Evolutionary conservation across 768 basidiomycete genomes (phyloP).

Genomic region (Lactifluus pinguis): DNA sequence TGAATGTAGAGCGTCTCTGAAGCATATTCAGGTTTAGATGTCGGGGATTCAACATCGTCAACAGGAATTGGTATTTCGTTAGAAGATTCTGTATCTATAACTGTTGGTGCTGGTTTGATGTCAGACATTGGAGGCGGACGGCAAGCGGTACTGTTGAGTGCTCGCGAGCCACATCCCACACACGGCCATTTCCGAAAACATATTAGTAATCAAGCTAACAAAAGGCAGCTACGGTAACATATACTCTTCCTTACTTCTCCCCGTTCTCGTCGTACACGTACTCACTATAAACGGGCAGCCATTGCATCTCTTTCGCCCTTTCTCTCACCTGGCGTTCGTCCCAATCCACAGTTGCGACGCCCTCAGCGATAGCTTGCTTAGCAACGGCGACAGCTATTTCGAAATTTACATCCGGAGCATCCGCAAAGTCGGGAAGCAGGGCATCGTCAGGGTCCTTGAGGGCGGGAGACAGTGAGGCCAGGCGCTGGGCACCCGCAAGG

Average conservation of each 20-base stretch:
- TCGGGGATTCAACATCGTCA: conserved; percentile 14
- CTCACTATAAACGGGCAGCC: conserved; percentile 57
- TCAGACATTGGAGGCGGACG: conserved; percentile 8
- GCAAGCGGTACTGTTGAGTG: background rate
- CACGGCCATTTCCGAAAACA: conserved; percentile 5
- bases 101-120: background rate
- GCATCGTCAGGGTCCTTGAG: conserved; percentile 59
- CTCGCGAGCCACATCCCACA: background rate
- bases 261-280: conserved; percentile 58
- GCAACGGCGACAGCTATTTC: conserved; percentile 79
- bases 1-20: conserved; percentile 93
- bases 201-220: background rate
- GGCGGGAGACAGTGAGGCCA: conserved; percentile 71
- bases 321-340: conserved; percentile 45
- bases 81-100: conserved; percentile 2
- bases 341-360: conserved; percentile 52
- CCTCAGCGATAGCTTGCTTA: conserved; percentile 68
- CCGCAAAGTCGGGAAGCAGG: conserved; percentile 67
- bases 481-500: conserved; percentile 64
- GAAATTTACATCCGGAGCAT: conserved; percentile 65
- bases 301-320: conserved; percentile 41
- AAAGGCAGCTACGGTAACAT: too few relatives aligned
- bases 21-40: conserved; percentile 35
- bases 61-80: conserved; percentile 16
- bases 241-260: conserved; percentile 21